Base-by-base conservation (phyloP, 2,329 filamentous ascomycete species). In the Verticillium klebahnii region DNA sequence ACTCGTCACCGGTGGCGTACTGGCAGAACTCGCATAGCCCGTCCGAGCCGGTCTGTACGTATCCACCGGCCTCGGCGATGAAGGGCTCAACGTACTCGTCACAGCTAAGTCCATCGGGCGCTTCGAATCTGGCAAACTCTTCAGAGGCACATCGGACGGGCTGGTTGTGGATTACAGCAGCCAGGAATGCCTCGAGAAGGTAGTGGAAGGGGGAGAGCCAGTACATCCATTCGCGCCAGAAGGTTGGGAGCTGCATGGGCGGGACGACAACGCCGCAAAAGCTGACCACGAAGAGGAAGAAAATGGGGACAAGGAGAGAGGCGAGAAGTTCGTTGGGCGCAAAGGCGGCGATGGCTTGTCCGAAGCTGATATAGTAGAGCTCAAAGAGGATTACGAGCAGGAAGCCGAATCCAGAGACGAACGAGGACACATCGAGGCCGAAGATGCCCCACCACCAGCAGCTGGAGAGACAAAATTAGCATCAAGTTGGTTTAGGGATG, bases 251-350 rank as follows among this genome's bases (percentile, higher is more conserved):
- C 3, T 79, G 79, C 1, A 65, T 69, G 17, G 85, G 85, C 0
- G 88, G 87, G 1, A 91, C 87, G 11, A 90, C 82, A 6, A 91
- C 86, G 62, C 89, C 89, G 70, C 88, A 90, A 78, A 91, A 91
- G 9, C 83, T 83, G 25, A 89, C 80, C 40, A 90, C 82, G 67
- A 91, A 90, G 31, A 88, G 82, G 75, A 91, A 89, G 73, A 90
- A 89, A 4, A 89, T 71, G 0, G 89, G 89, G 1, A 90, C 87
- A 1, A 90, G 77, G 0, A 90, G 74, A 4, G 85, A 87, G 1
- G 88, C 88, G 19, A 90, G 79, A 3, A 89, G 75, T 63, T 87
- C 85, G 69, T 90, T 91, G 1, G 88, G 87, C 1, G 85, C 77
- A 63, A 89, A 84, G 0, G 89, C 78, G 0, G 88, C 89, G 61